Evolutionary conservation across 75 land plant species (phyloP), one percentile per base, ranked within the genome.

Genomic region (Selaginella moellendorffii): DNA sequence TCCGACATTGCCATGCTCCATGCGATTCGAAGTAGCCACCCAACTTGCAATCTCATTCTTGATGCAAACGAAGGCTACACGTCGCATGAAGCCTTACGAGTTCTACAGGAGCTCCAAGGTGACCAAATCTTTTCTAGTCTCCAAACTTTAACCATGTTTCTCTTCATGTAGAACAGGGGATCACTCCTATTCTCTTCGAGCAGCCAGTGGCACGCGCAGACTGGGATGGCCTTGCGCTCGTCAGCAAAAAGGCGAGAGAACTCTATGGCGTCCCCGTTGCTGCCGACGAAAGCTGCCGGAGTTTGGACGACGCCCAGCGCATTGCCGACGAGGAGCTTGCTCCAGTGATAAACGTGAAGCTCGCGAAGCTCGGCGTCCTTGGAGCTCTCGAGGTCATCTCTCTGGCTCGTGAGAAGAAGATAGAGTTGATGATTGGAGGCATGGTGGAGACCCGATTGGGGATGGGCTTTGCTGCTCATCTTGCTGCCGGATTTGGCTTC

Each of bases 401-500:
- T 2, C 29, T 82, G 18, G 83, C 79, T 27, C 78, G 66, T 65
- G 67, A 65, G 26, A 69, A 77, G 8, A 85, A 85, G 28, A 29
- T 85, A 19, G 64, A 27, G 28, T 64, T 87, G 29, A 87, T 87
- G 92, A 80, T 87, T 53, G 91, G 91, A 31, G 91, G 91, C 64
- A 87, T 87, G 91, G 88, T 87, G 63, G 91, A 87, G 29, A 87
- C 91, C 28, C 78, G 88, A 36, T 69, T 87, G 19, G 91, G 81
- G 22, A 87, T 87, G 91, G 91, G 92, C 20, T 87, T 85, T 78
- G 75, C 91, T 71, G 92, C 79, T 54, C 85, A 87, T 74, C 68
- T 87, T 52, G 88, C 88, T 73, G 88, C 92, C 71, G 92, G 92
- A 17, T 65, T 87, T 66, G 81, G 83, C 1, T 79, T 83, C 64